These are phyloP conservation scores for Orychophragmus violaceus DNA, from an alignment of 345 rosid species.

Conservation along the genomic window DNA sequence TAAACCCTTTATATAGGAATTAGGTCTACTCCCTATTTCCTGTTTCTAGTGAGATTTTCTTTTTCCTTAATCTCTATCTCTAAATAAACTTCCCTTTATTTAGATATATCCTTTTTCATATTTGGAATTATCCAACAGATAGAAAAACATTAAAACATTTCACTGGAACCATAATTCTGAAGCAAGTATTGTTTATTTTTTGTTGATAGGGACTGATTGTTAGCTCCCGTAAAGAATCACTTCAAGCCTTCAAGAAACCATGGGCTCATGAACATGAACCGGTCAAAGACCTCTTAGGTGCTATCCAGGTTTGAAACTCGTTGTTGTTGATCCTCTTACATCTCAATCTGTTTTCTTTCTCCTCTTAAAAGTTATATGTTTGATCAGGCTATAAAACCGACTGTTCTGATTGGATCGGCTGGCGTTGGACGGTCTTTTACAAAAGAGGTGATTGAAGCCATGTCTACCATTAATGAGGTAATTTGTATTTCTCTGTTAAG, in stretches of 20 bases:
- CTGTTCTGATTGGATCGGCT: slow-evolving; percentile 80
- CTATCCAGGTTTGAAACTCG: slow-evolving; percentile 58
- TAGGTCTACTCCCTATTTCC: no score
- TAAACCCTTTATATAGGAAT: no score
- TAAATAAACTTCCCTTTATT: no score
- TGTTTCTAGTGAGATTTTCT: no score
- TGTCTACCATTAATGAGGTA: slow-evolving; percentile 81
- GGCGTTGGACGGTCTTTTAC: slow-evolving; percentile 88
- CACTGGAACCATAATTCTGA: background rate
- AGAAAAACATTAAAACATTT: no score
- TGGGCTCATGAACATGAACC: slow-evolving; percentile 98
- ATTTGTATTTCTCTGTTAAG: background rate
- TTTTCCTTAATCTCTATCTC: no score
- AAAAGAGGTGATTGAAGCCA: slow-evolving; percentile 79
- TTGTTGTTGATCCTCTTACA: background rate
- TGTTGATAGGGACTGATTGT: slow-evolving; percentile 85
- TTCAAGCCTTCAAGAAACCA: slow-evolving; percentile 90
- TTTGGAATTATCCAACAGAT: no score
- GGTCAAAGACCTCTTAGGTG: slow-evolving; percentile 56
- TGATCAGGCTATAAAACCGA: slow-evolving; percentile 74
- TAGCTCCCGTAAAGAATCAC: slow-evolving; percentile 69
- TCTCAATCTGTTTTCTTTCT: background rate
- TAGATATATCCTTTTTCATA: no score
- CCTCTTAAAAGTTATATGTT: background rate
- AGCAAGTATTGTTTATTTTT: background rate